These are phyloP conservation scores for Dioszegia aurantiaca DNA, from an alignment of 768 basidiomycete species.

Conservation along the genomic window DNA sequence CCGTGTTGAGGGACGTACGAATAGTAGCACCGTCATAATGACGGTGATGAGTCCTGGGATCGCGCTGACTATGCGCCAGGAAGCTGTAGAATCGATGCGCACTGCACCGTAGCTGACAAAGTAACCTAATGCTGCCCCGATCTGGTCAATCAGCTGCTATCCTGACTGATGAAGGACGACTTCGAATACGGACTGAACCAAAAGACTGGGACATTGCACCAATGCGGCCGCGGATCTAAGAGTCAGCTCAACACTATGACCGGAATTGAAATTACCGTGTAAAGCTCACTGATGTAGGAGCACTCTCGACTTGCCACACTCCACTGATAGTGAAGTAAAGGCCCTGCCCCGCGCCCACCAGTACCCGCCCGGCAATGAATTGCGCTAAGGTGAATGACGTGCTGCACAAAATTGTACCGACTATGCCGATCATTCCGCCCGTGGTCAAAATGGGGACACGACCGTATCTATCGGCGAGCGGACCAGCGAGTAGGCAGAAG, in stretches of 20 bases:
- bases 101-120: constrained; percentile 22
- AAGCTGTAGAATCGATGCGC: constrained; percentile 1
- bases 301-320: constrained; percentile 24
- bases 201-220: constrained; percentile 15
- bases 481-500: constrained; percentile 12
- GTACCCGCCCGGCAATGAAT: constrained; percentile 17
- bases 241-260: not conserved
- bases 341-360: constrained; percentile 21
- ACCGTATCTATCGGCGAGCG: constrained; percentile 15
- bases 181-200: constrained; percentile 7
- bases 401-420: constrained; percentile 15
- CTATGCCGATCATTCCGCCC: constrained; percentile 13
- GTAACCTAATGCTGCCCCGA: constrained; percentile 13
- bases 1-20: too few relatives aligned
- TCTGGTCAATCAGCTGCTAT: constrained; percentile 11
- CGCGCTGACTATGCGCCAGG: constrained; percentile 15
- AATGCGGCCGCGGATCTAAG: constrained; percentile 18
- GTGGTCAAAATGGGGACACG: constrained; percentile 10
- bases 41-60: constrained; percentile 12
- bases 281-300: constrained; percentile 18
- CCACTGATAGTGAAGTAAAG: constrained; percentile 20
- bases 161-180: not conserved
- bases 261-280: not conserved
- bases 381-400: constrained; percentile 5
- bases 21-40: not conserved